A percentile compares a stretch with the other conserved stretches of the same genome.
Conservation (phyloP, 1,284 basidiomycete genomes). For the Ceratorhiza oryzae-sativae region DNA sequence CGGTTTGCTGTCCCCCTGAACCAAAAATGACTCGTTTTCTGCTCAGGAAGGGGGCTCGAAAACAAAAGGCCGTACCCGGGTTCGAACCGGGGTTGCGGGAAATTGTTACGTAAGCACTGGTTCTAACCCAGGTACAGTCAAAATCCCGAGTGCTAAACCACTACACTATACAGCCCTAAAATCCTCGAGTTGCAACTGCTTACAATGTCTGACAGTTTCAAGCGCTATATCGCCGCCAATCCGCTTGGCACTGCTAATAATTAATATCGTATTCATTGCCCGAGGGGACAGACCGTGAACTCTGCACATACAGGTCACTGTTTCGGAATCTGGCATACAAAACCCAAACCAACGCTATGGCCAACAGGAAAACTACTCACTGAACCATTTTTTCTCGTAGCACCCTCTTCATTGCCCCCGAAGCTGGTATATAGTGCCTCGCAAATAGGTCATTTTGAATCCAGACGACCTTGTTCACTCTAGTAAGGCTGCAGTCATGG, state of each 20-base stretch:
- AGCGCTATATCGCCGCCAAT: too few relatives aligned
- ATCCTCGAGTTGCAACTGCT: too few relatives aligned
- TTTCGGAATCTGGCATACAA: neutral
- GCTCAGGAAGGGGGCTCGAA: neutral
- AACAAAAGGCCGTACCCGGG: conserved; percentile 24
- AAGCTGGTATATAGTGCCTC: neutral
- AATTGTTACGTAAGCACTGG: too few relatives aligned
- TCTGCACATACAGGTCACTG: too few relatives aligned
- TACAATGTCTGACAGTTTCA: too few relatives aligned
- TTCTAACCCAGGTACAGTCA: neutral
- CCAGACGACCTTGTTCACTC: conserved; percentile 41
- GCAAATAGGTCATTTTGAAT: conserved; percentile 43
- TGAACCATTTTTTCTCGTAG: neutral
- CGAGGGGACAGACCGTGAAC: too few relatives aligned
- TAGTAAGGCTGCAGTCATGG: conserved; percentile 24
- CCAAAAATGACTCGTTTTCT: too few relatives aligned
- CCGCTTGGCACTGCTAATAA: too few relatives aligned
- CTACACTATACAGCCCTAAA: conserved; percentile 27
- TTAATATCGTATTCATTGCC: too few relatives aligned
- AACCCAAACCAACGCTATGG: too few relatives aligned
- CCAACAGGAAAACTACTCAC: neutral
- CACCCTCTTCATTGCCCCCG: neutral
- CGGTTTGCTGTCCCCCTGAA: too few relatives aligned
- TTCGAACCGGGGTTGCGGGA: conserved; percentile 32
- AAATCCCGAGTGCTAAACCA: conserved; percentile 36